Base-by-base conservation (phyloP, 345 rosid species). In the Salix viminalis region DNA sequence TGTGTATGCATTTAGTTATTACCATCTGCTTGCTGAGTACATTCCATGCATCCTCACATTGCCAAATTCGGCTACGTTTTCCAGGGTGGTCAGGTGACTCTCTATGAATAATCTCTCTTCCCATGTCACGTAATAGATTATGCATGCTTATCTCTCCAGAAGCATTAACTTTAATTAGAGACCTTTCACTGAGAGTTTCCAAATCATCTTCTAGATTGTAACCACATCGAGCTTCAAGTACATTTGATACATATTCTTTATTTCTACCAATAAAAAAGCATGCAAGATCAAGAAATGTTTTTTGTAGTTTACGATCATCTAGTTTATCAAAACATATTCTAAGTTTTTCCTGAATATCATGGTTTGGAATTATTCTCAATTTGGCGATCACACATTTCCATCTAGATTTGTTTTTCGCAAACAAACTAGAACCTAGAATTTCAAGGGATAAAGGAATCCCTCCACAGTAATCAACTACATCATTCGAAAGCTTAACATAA, bases 371-470 rank as follows among this genome's bases (percentile, higher is more conserved):
- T 50, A 1, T 50, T 50, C 21, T 15, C n/a, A 50, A 50, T 50
- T 16, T 50, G 56, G 5, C 56, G 7, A 70, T 12, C 15, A 18
- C 46, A 65, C 36, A 36, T 56, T 68, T 32, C 79, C 79, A 76
- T 37, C n/a, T 24, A 54, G 69, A 36, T 21, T 21, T n/a, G 19
- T 30, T 65, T 58, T 14, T 50, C 0, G 30, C 56, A 11, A 7
- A 39, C 16, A 76, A 42, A 54, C 39, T 68, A 11, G 73, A 67
- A 30, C 79, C 79, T 37, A 76, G 30, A 41, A 76, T 60, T 11
- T 67, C 28, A n/a, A 76, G 54, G 23, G 79, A 69, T n/a, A 76
- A 30, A 0, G 79, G 79, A 58, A 76, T 67, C 5, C 79, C 79
- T 5, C 39, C 21, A 42, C 69, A 58, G 32, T 50, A 34, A 10